Evolutionary conservation across 2,329 filamentous ascomycete genomes (phyloP), one percentile per base, ranked within the genome.

Genomic region (Arthrobotrys sphaeroides): DNA sequence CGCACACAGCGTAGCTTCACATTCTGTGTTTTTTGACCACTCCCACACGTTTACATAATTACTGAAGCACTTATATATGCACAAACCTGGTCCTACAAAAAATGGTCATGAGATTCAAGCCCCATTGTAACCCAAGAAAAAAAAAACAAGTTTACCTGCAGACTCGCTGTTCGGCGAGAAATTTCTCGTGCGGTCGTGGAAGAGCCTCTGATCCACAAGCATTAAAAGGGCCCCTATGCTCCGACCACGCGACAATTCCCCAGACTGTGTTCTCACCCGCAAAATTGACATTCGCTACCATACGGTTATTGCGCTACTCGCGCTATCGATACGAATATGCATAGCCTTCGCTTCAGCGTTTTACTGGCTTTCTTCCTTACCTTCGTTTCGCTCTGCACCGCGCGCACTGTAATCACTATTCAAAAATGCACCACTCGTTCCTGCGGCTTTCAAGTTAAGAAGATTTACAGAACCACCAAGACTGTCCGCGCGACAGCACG

Each of bases 321-420:
- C 51, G 16, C 31, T 24, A 24, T 4, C 4, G 26, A 31, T 31
- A 55, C 18, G 31, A 55, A 10, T 7, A 55, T 55, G 51, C 51
- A 13, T 18, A 5, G 2, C 51, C n/a, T 55, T 66, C 61, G 61
- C 33, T 66, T 66, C 13, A 40, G 16, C 20, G 9, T 66, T 24
- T 16, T 66, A 12, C n/a, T 66, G 22, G 20, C 33, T 38, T 5
- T 16, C 26, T 13, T 66, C 33, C 22, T 66, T 28, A 55, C 61
- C n/a, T 18, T 66, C 61, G 45, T 51, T 66, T 66, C 61, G 28
- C n/a, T 66, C 13, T 53, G 28, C n/a, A n/a, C 36, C 31, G 61
- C 61, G 24, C 13, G 38, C 24, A 51, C 33, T 40, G 61, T 66
- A n/a, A 38, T 40, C 12, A 51, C 45, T 6, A 22, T 55, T 28